Percentiles rank a stretch among this genome's conserved stretches.
These are phyloP conservation scores for Ceratocystis albifundus DNA, from an alignment of 2,329 filamentous ascomycete species.

Conservation along the genomic window DNA sequence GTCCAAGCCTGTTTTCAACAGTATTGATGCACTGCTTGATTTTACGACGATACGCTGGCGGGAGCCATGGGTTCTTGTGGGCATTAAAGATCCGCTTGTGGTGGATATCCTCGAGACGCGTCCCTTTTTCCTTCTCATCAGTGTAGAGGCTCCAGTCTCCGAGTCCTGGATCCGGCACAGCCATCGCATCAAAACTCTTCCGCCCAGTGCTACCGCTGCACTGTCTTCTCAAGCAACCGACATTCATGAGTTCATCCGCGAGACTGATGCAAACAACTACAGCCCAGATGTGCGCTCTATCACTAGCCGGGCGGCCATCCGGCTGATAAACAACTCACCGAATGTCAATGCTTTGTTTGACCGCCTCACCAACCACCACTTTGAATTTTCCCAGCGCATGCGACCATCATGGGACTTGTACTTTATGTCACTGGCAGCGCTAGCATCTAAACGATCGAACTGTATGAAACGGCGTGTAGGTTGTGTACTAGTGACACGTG, in stretches of 20 bases:
- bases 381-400: constrained; percentile 66
- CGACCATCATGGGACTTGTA: constrained; percentile 92
- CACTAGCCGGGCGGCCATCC: constrained; percentile 69
- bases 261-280: constrained; percentile 67
- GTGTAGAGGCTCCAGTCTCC: constrained; percentile 78
- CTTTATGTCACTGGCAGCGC: constrained; percentile 91
- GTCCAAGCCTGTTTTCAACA: constrained; percentile 40
- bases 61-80: constrained; percentile 72
- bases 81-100: constrained; percentile 60
- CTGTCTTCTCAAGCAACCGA: constrained; percentile 25
- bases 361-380: constrained; percentile 61
- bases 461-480: constrained; percentile 98
- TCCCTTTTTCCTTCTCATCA: constrained; percentile 87
- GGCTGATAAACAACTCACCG: constrained; percentile 72
- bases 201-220: constrained; percentile 23
- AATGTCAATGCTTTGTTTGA: constrained; percentile 60
- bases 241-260: constrained; percentile 45
- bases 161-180: constrained; percentile 73
- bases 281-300: constrained; percentile 55
- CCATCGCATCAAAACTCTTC: constrained; percentile 30
- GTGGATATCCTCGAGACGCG: constrained; percentile 66
- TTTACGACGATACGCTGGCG: constrained; percentile 80
- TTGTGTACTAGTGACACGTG: constrained; percentile 72
- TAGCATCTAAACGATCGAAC: constrained; percentile 82
- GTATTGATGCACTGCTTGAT: constrained; percentile 59